phyloP scores from a whole-genome alignment of 2,329 filamentous ascomycete genomes.

The Cytospora leucostoma region DNA sequence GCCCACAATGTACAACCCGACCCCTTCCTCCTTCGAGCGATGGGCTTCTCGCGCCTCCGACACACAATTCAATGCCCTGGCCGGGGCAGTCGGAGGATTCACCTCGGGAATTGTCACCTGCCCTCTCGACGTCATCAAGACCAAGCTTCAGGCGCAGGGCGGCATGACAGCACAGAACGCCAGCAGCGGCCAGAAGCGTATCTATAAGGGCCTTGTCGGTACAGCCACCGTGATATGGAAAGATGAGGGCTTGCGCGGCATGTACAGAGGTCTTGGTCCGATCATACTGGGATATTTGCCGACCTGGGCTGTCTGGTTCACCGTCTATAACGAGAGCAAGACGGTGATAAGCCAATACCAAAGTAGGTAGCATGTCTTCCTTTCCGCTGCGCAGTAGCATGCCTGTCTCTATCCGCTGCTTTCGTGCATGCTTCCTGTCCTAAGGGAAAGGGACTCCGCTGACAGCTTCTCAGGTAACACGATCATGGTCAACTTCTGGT shows the following conservation, averaged over 20 bases:
- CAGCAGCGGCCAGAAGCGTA: conserved; percentile 53
- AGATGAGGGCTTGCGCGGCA: conserved; percentile 83
- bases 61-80: conserved; percentile 76
- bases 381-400: not conserved
- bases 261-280: conserved; percentile 91
- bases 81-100: conserved; percentile 86
- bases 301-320: conserved; percentile 98
- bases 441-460: conserved; percentile 30
- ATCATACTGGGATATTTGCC: conserved; percentile 95
- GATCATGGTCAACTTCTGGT: conserved; percentile 80
- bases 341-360: conserved; percentile 68
- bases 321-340: conserved; percentile 90
- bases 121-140: conserved; percentile 98
- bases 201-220: conserved; percentile 86
- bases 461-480: conserved; percentile 60
- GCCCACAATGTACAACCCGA: conserved; percentile 34
- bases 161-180: conserved; percentile 65
- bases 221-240: conserved; percentile 83
- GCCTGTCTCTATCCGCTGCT: not conserved
- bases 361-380: conserved; percentile 47
- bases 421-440: not conserved
- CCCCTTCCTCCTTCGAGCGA: conserved; percentile 51
- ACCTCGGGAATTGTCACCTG: conserved; percentile 94
- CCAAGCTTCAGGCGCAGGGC: conserved; percentile 93
- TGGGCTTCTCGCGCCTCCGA: conserved; percentile 60